Conservation (phyloP, 148 eudicot species). For the Chenopodium formosanum region DNA sequence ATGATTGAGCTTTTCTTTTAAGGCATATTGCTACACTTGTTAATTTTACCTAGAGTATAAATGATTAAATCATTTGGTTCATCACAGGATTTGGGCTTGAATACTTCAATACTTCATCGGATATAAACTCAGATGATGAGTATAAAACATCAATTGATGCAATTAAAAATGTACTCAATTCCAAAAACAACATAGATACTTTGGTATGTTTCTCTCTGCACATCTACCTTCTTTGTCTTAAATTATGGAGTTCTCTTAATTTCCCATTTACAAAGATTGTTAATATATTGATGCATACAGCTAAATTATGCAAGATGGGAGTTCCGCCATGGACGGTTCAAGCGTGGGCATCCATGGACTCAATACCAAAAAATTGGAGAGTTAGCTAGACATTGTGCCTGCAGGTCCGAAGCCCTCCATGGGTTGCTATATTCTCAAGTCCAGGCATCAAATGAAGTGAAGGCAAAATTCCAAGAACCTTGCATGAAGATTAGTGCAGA, state of each 20-base stretch:
- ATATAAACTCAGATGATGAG: constrained; percentile 23
- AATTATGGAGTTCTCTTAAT: no score
- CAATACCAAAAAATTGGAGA: constrained; percentile 55
- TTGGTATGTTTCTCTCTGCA: constrained; percentile 40
- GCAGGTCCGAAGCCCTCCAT: constrained; percentile 48
- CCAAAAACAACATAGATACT: constrained; percentile 56
- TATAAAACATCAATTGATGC: constrained; percentile 29
- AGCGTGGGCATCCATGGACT: constrained; percentile 68
- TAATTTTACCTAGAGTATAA: no score
- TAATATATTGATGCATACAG: constrained; percentile 11
- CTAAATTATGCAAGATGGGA: constrained; percentile 69
- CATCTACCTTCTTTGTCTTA: neutral
- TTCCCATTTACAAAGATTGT: neutral
- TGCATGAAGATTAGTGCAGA: constrained; percentile 56
- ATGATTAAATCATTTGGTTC: no score
- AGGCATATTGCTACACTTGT: no score
- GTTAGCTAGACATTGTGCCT: constrained; percentile 48
- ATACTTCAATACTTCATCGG: constrained; percentile 40
- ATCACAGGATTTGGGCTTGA: constrained; percentile 56
- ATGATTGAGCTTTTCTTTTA: neutral
- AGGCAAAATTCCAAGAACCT: constrained; percentile 42
- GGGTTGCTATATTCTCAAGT: constrained; percentile 30
- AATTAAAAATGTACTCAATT: constrained; percentile 46
- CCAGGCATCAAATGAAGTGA: constrained; percentile 42
- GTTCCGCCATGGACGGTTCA: constrained; percentile 54